Evolutionary conservation across 441 rosid species (phyloP).

Genomic region (Theobroma grandiflorum): DNA sequence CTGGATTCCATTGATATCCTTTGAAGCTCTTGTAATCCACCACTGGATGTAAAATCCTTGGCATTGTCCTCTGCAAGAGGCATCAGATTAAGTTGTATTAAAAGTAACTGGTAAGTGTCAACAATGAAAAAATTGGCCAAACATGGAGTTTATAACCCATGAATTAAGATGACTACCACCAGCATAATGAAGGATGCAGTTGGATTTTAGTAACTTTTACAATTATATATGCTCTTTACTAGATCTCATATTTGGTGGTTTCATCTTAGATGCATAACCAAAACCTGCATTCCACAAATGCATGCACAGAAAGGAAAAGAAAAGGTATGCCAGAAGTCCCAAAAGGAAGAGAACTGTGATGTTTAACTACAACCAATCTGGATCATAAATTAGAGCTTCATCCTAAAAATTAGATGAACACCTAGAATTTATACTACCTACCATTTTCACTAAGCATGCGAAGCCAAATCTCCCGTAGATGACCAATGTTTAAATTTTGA

Average conservation of each 20-base stretch:
- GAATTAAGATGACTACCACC: neutral
- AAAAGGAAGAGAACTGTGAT: neutral
- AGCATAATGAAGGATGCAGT: neutral
- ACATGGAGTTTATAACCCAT: neutral
- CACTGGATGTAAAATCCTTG: conserved; percentile 64
- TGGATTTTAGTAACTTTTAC: neutral
- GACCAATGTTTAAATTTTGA: neutral
- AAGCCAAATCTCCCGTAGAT: neutral
- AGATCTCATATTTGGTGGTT: neutral
- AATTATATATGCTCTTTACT: neutral
- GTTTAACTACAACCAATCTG: neutral
- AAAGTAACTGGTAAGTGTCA: neutral
- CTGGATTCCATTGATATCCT: conserved; percentile 80
- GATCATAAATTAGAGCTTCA: neutral
- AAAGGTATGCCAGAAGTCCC: neutral
- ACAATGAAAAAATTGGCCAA: neutral
- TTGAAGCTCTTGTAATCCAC: conserved; percentile 69
- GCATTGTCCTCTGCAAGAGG: conserved; percentile 72
- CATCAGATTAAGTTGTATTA: neutral
- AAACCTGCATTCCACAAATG: neutral
- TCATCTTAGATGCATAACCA: neutral
- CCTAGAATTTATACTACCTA: neutral
- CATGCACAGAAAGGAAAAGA: neutral
- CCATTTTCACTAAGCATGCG: neutral
- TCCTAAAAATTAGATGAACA: neutral